These are phyloP conservation scores for Rubus idaeus DNA, from an alignment of 306 rosid species.

Conservation along the genomic window DNA sequence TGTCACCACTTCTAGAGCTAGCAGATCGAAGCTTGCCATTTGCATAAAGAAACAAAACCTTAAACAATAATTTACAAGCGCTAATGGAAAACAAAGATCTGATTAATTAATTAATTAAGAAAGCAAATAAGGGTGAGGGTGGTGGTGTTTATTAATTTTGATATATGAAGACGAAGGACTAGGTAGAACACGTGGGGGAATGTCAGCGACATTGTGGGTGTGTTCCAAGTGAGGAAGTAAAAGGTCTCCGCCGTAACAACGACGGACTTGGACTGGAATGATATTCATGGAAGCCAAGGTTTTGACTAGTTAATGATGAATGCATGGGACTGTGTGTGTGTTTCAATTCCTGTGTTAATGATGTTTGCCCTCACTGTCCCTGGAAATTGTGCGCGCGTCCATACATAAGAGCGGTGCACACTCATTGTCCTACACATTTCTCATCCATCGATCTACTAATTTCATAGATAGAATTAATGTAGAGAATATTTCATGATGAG, in stretches of 20 bases:
- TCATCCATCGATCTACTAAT: not conserved
- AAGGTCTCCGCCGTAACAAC: conserved; percentile 64
- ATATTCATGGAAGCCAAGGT: conserved; percentile 32
- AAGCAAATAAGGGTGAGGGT: not conserved
- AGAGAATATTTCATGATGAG: no score
- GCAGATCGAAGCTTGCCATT: conserved; percentile 5
- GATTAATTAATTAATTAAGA: not conserved
- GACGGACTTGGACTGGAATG: conserved; percentile 50
- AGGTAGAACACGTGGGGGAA: conserved; percentile 36
- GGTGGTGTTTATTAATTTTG: not conserved
- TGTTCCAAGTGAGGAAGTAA: conserved; percentile 12
- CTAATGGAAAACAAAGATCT: not conserved
- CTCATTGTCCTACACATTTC: not conserved
- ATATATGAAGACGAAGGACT: not conserved
- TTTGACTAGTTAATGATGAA: conserved; percentile 48
- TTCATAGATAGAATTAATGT: not conserved
- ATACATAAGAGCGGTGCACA: not conserved
- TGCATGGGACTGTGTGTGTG: conserved; percentile 38
- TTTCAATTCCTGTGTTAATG: conserved; percentile 22
- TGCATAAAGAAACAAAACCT: not conserved
- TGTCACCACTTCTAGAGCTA: conserved; percentile 25
- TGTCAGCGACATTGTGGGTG: conserved; percentile 28
- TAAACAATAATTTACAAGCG: not conserved
- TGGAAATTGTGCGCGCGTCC: conserved; percentile 5
- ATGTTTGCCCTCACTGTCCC: conserved; percentile 20